phyloP scores from a whole-genome alignment of 78 protist genomes.

The Cavenderia fasciculata region DNA sequence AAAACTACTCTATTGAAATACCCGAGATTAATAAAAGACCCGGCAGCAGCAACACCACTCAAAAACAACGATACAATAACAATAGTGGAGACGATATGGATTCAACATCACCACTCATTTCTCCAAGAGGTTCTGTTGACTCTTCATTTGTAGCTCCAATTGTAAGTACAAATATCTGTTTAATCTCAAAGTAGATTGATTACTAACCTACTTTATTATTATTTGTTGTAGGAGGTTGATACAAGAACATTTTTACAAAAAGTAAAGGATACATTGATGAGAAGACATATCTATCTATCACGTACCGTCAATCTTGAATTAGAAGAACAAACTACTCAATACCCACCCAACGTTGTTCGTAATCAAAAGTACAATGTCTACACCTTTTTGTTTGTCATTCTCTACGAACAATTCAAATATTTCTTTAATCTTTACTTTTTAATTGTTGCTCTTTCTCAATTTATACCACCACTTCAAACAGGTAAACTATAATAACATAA shows the following conservation, averaged over 20 bases:
- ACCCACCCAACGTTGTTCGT: constrained; percentile 89
- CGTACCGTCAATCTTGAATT: constrained; percentile 39
- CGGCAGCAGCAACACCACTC: too few species aligned
- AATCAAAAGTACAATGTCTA: constrained; percentile 88
- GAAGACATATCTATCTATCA: constrained; percentile 66
- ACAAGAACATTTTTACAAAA: constrained; percentile 22
- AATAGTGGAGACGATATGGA: not conserved
- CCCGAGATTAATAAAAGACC: not conserved
- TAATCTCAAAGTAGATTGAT: not conserved
- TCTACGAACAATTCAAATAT: constrained; percentile 94
- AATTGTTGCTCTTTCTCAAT: constrained; percentile 94
- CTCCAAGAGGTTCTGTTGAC: not conserved
- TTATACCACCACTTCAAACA: constrained; percentile 92
- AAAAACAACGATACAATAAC: too few species aligned
- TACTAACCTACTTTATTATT: not conserved
- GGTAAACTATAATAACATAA: too few species aligned
- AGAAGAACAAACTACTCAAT: constrained; percentile 48
- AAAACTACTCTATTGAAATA: not conserved
- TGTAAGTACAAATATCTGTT: not conserved
- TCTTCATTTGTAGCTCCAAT: not conserved
- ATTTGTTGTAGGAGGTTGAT: constrained; percentile 9
- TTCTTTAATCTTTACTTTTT: constrained; percentile 97
- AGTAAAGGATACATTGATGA: not conserved
- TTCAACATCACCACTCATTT: not conserved
- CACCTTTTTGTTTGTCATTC: constrained; percentile 90